Base-by-base conservation (phyloP, 2,329 filamentous ascomycete genomes). In the Beauveria medogensis region DNA sequence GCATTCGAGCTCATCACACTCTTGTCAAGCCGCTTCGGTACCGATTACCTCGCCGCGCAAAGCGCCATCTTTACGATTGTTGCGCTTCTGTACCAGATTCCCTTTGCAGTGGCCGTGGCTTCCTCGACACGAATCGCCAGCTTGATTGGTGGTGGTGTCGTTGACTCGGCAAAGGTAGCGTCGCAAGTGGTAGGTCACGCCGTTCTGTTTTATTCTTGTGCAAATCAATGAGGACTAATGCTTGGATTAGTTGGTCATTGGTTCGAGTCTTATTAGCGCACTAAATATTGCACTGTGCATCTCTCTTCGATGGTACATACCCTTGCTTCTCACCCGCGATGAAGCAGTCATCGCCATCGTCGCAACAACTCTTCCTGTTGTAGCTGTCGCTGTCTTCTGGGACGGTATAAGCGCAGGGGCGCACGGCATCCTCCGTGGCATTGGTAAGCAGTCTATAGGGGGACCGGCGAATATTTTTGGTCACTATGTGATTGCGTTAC, bases 1-100 rank as follows among this genome's bases (percentile, higher is more conserved):
- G 92, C 92, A 5, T 97, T 97, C 72, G 93, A 97, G 73, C 85
- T 96, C 54, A 79, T 96, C 63, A 96, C 92, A 0, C 80, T 97
- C n/a, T 85, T 87, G 12, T 84, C 90, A 0, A 90, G 88, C 55
- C 90, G 89, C 66, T 87, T 97, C 61, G 90, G 89, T 18, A 85
- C 90, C 1, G 87, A 87, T n/a, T 85, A 88, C 63, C 82, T 97
- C 1, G 93, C 93, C 0, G 92, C 94, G 0, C 92, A 99, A 72
- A 92, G 89, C 37, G 86, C 97, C n/a, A 78, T 97, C 2, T 83
- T 88, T 20, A 94, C 89, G 0, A 79, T 96, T 52, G 86, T 88
- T 0, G 85, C 87, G 9, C 84, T 96, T 22, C 91, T 90, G 0
- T 97, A 92, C 77, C 91, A 96, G 73, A 86, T 97, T 53, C 92